Evolutionary conservation across 1,139 yeast genomes (phyloP), one percentile per base, ranked within the genome.

Genomic region (Meyerozyma sp.): DNA sequence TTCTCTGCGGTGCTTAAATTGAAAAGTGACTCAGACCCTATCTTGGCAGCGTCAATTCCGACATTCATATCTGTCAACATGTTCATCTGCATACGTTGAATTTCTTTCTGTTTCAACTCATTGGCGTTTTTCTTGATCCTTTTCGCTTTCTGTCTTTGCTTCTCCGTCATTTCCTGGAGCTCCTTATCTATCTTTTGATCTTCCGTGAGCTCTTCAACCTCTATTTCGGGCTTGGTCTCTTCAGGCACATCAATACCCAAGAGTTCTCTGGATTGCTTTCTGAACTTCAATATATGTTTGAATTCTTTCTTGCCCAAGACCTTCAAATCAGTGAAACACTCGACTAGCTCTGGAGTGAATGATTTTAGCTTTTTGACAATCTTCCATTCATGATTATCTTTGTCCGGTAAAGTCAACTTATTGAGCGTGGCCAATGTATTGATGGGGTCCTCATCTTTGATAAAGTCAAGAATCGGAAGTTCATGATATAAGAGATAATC

Each of bases 231-330:
- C 40, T 47, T 42, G 32, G 77, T 77, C 36, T 76, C 76, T 39
- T 74, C 70, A 39, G 66, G 67, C 38, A 67, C 75, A 51, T 87
- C 91, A 11, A 90, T 61, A 14, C 88, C 95, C 40, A 93, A 70
- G 30, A 82, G 64, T 38, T 81, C 89, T 59, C 98, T 80, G 2
- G 96, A 93, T 44, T 84, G 83, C 57, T 84, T 81, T 66, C 98
- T 81, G 86, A 97, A 94, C 62, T 81, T 86, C 48, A 94, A 70
- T 48, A 93, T 77, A 58, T 73, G 66, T 56, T 94, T 84, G 67
- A 93, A 93, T 63, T 93, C 99, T 57, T 90, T 91, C 62, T 81
- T 89, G 53, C 98, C 98, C 49, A 94, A 75, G 10, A 91, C 97
- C 63, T 88, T 89, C 60, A 93, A 77, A 75, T 93, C 99, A 58